Percentiles rank a stretch among this genome's conserved stretches.
Evolutionary conservation across 805 yeast genomes (phyloP).

Genomic region (Wickerhamomyces silvicola): DNA sequence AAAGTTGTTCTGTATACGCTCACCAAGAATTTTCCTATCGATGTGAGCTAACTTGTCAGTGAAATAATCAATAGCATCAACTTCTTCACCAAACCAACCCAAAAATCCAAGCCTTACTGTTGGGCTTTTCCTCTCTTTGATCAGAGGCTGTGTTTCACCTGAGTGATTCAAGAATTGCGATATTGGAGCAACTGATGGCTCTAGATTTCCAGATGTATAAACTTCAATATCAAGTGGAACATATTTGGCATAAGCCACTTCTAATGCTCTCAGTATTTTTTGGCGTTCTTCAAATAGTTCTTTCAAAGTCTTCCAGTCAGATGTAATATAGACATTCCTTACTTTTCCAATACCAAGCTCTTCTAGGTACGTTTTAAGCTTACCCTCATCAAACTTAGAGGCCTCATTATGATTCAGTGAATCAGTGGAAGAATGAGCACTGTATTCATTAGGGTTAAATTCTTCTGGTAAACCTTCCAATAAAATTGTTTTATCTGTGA

Average conservation of each 20-base stretch:
- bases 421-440: conserved; percentile 7
- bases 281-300: conserved; percentile 53
- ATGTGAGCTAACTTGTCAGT: conserved; percentile 58
- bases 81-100: conserved; percentile 56
- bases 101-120: conserved; percentile 47
- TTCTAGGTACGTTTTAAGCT: conserved; percentile 69
- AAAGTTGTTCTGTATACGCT: conserved; percentile 48
- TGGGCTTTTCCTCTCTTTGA: conserved; percentile 12
- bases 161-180: conserved; percentile 1
- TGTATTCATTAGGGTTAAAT: conserved; percentile 38
- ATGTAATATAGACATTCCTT: conserved; percentile 66
- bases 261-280: conserved; percentile 50
- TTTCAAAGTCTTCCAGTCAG: conserved; percentile 77
- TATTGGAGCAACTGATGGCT: conserved; percentile 20
- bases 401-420: conserved; percentile 1
- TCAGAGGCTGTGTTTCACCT: conserved; percentile 4
- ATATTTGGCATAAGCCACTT: conserved; percentile 34
- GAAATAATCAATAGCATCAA: conserved; percentile 77
- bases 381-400: conserved; percentile 42
- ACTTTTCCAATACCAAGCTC: conserved; percentile 77
- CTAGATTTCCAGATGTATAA: conserved; percentile 20
- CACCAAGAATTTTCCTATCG: conserved; percentile 54
- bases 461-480: conserved; percentile 84
- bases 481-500: conserved; percentile 87
- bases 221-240: conserved; percentile 16